Base-by-base conservation (phyloP, 73 alveolate species). In the Paramecium octaurelia region DNA sequence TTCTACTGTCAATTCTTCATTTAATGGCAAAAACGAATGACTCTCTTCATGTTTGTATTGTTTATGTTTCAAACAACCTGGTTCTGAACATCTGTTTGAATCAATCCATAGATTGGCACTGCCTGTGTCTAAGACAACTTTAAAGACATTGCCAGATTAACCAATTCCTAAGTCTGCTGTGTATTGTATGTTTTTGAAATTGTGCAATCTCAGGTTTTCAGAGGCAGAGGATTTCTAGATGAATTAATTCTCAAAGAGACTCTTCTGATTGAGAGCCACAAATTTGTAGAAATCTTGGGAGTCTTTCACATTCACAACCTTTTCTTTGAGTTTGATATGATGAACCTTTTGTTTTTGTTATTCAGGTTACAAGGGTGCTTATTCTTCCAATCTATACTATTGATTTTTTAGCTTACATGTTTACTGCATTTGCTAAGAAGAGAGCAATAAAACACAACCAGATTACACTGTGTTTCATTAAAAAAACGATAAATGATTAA, bases 91-190 rank as follows among this genome's bases (percentile, higher is more conserved):
- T 35, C 68, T 57, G 16, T 46, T 44, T 9, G 96, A 90, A 31
- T 92, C 90, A 31, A 93, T 68, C 95, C 95, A 93, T 8, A 91
- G 40, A 75, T 93, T 93, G 0, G 93, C 93, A 36, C 86, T 46
- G 8, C 95, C 96, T 5, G 96, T 95, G 86, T 95, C 98, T 64
- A 95, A 93, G 6, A 93, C 95, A 1, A 93, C 96, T 20, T 93
- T 87, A 18, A 95, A 58, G 1, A 80, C 58, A 85, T 93, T 86
- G n/a, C 93, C 94, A 4, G 97, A 94, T 24, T 86, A 69, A 31
- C 97, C 98, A 59, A 96, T 92, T 75, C 92, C 95, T n/a, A 96
- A 16, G 27, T 89, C 94, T 46, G 92, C 94, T 44, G 94, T 89
- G 58, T 69, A 89, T 71, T 89, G 31, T 1, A 89, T 83, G 36